Conservation (phyloP, 2,329 filamentous ascomycete species). For the Drechmeria coniospora region DNA sequence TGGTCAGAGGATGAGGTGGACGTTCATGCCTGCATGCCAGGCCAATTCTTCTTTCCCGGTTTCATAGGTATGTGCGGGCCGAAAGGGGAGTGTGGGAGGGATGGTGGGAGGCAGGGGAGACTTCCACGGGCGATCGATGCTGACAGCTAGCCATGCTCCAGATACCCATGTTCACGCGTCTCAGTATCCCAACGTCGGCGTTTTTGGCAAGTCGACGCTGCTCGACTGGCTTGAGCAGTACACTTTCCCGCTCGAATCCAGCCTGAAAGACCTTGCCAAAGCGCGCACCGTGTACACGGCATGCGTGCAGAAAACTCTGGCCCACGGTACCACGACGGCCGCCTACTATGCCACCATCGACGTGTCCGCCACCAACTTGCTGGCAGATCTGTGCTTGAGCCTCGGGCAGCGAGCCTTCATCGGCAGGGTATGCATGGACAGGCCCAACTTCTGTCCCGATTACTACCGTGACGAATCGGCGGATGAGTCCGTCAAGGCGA, state of each 20-base stretch:
- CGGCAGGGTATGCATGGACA: constrained; percentile 92
- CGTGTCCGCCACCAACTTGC: constrained; percentile 75
- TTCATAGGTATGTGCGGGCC: constrained; percentile 47
- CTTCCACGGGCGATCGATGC: no score
- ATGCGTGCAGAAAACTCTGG: constrained; percentile 64
- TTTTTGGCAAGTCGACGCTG: constrained; percentile 87
- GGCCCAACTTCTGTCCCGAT: constrained; percentile 44
- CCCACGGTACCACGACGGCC: constrained; percentile 83
- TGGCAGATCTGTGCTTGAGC: constrained; percentile 67
- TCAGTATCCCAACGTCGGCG: constrained; percentile 85
- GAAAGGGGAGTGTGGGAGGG: no score
- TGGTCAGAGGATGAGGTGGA: constrained; percentile 26
- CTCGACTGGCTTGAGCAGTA: constrained; percentile 89
- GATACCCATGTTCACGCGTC: constrained; percentile 93
- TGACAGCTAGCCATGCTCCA: constrained; percentile 15
- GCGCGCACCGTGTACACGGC: constrained; percentile 62
- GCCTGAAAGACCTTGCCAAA: constrained; percentile 45
- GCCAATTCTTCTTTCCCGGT: constrained; percentile 70
- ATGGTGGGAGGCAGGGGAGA: neutral
- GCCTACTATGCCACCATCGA: constrained; percentile 91
- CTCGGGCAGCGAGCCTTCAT: constrained; percentile 81
- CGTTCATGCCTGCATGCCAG: constrained; percentile 21
- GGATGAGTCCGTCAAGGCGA: constrained; percentile 38
- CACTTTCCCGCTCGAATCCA: constrained; percentile 84
- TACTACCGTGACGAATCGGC: constrained; percentile 66